Evolutionary conservation across 371 early-diverging fungal genomes (phyloP), one percentile per base, ranked within the genome.

Genomic region (Mucor sp.): DNA sequence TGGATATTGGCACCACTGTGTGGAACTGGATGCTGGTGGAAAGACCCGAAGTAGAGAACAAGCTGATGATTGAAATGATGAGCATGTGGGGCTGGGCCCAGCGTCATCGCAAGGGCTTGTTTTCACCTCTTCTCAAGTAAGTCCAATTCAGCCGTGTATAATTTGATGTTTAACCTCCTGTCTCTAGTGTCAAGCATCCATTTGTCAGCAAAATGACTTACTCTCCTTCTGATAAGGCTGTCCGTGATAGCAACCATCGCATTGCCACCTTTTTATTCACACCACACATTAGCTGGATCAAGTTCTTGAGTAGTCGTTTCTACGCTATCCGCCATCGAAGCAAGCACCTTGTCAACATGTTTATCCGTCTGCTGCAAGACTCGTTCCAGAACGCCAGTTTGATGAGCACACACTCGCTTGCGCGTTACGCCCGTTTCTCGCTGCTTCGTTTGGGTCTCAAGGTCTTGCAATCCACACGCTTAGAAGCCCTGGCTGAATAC

Each of bases 191-290:
- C 7, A 83, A 83, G 47, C 90, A 92, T 71, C 96, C 97, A 4
- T 97, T 98, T 80, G 88, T 88, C 11, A 85, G 85, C 63, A 91
- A 89, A 65, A 96, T 98, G 95, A 91, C 93, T 15, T 97, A 98
- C 74, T 87, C 92, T 4, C 95, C 97, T 0, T 92, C 97, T 1
- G 91, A 92, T 66, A 93, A 92, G 71, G 84, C 90, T 14, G 83
- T 87, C 0, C 85, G 90, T 33, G 85, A 90, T 25, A 84, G 82
- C 19, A 90, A 78, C 19, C 83, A 87, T 55, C 80, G 85, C 53
- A 74, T 82, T 17, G 90, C 90, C 14, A 83, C 85, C 14, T 81
- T 85, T n/a, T 68, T 90, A 8, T 85, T 93, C 67, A 74, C 85
- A 0, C 94, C 95, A 15, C 98, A 98, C 70, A 62, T 81, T 12